A percentile compares a stretch with the other conserved stretches of the same genome.
Evolutionary conservation across 2,329 filamentous ascomycete species (phyloP).

Genomic region (Venturia aucupariae): DNA sequence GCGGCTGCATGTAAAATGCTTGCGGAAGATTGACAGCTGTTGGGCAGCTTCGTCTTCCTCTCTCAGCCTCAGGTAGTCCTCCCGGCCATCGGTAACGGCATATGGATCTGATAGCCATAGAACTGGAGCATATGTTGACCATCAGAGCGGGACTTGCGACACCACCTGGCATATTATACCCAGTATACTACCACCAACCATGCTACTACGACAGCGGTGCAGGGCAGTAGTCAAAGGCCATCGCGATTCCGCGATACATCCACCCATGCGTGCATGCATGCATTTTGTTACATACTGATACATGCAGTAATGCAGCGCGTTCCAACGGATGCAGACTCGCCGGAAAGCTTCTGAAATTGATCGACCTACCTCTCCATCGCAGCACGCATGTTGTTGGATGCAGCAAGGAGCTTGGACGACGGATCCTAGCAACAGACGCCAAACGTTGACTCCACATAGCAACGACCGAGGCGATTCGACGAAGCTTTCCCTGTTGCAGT

Average conservation of each 20-base stretch:
- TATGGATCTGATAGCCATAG: background rate
- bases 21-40: background rate
- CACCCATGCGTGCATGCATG: too few relatives aligned
- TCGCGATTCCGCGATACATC: background rate
- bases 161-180: too few relatives aligned
- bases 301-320: background rate
- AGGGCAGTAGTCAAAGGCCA: too few relatives aligned
- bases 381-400: background rate
- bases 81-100: background rate
- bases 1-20: background rate
- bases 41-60: background rate
- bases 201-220: background rate
- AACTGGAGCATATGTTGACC: background rate
- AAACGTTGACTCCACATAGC: background rate
- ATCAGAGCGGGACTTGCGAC: background rate
- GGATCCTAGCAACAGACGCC: background rate
- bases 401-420: slow-evolving; percentile 3
- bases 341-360: slow-evolving; percentile 6
- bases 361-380: background rate
- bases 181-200: too few relatives aligned
- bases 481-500: background rate
- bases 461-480: background rate
- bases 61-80: background rate
- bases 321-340: background rate
- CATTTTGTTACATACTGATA: too few relatives aligned